These are phyloP conservation scores for Neostapfia colusana DNA, from an alignment of 176 grass and related monocot genomes.

Conservation along the genomic window DNA sequence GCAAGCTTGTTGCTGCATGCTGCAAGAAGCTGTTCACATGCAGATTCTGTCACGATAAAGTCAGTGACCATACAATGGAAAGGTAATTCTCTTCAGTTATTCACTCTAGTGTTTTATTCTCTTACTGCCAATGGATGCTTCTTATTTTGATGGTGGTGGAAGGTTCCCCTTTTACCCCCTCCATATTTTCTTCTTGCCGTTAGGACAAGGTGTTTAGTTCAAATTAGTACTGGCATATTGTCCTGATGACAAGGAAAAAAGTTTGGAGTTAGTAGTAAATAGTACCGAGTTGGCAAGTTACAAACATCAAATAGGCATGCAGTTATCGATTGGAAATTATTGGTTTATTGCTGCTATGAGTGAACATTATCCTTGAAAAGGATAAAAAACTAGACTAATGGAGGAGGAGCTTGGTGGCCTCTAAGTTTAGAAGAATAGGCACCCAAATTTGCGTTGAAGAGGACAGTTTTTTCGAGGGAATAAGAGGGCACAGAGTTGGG, in stretches of 20 bases:
- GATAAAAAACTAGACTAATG: neutral
- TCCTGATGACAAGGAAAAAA: too few species aligned
- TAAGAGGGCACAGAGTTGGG: neutral
- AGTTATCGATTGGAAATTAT: neutral
- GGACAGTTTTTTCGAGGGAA: too few species aligned
- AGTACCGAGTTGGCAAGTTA: neutral
- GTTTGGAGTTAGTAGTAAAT: too few species aligned
- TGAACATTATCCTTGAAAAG: neutral
- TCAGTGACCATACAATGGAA: slow-evolving; percentile 85
- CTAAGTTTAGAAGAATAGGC: neutral
- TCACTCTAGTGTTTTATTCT: slow-evolving; percentile 1
- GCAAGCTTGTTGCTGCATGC: slow-evolving; percentile 81
- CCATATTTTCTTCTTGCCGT: too few species aligned
- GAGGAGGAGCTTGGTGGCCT: neutral
- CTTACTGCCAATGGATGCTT: slow-evolving; percentile 4
- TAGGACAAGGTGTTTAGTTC: too few species aligned
- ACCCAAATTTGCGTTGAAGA: neutral
- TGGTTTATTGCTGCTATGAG: neutral
- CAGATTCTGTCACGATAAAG: slow-evolving; percentile 92
- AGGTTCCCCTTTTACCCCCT: neutral
- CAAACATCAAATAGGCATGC: neutral
- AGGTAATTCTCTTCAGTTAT: slow-evolving; percentile 48
- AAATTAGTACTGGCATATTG: too few species aligned
- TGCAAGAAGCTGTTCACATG: slow-evolving; percentile 93
- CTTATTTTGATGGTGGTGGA: neutral